Conservation (phyloP, 2,329 filamentous ascomycete species). For the Microdochium nivale region DNA sequence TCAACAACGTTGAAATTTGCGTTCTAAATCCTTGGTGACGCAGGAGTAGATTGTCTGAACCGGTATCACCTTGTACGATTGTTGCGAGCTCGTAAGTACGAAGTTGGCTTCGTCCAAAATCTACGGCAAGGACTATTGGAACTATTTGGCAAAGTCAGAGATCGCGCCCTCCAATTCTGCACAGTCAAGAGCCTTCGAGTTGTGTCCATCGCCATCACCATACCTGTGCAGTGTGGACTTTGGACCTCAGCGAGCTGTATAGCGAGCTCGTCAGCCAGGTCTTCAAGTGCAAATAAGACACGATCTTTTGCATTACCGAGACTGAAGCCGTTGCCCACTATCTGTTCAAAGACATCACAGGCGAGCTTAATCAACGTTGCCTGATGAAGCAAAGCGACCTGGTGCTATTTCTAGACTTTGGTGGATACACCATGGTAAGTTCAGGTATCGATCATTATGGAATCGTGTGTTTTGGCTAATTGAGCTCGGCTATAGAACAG, state of each 20-base stretch:
- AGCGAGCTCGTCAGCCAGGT: constrained; percentile 2
- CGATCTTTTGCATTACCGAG: constrained; percentile 5
- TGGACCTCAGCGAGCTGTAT: constrained; percentile 7
- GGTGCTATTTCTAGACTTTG: constrained; percentile 7
- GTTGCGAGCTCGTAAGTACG: neutral
- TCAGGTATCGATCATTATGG: neutral
- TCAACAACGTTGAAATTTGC: constrained; percentile 6
- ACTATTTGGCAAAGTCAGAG: constrained; percentile 2
- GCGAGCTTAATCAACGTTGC: neutral
- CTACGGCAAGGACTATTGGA: constrained; percentile 3
- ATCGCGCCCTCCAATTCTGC: constrained; percentile 3
- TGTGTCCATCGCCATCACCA: constrained; percentile 4
- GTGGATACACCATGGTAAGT: constrained; percentile 8
- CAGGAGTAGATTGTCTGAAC: constrained; percentile 4
- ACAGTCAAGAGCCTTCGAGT: neutral
- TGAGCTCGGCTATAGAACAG: constrained; percentile 2
- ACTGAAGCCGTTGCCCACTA: constrained; percentile 6
- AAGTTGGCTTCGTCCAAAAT: constrained; percentile 1
- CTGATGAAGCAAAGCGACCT: constrained; percentile 2
- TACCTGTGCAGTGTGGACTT: constrained; percentile 8
- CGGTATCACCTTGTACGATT: constrained; percentile 3
- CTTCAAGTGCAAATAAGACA: neutral
- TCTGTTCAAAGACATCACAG: constrained; percentile 3
- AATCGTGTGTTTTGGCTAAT: neutral
- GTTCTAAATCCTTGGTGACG: constrained; percentile 3